Base-by-base conservation (phyloP, 345 rosid genomes). In the Alliaria petiolata region DNA sequence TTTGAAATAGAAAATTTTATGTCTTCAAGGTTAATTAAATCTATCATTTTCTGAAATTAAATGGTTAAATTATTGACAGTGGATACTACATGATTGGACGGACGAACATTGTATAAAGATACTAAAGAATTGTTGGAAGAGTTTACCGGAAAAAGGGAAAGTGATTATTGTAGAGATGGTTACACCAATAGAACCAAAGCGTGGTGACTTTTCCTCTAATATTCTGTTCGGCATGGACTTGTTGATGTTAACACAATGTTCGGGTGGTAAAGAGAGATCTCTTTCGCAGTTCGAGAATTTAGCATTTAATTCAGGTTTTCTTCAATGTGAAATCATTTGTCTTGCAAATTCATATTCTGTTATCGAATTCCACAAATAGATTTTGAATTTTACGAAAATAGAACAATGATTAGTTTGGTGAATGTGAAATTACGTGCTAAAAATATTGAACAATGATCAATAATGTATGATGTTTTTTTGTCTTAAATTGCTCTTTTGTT, bases 201-300 rank as follows among this genome's bases (percentile, higher is more conserved):
- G 54, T 50, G 17, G 50, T 16, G 65, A 58, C 8, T 68, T 74
- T 3, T 62, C 70, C 8, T 68, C 81, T 0, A 70, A 75, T 11
- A 60, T 60, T 31, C 82, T 63, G 5, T 76, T 38, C 15, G 68
- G 14, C 38, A 74, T 68, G 62, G 85, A 80, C 49, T 7, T 84
- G 28, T 10, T 78, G 8, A 80, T 86, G 88, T 28, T 83, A 19
- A 78, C 82, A 42, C 73, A 55, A 12, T 73, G 10, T 9, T 70
- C 78, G 0, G 81, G 82, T 15, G 89, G 85, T 0, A 79, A 79
- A 65, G 89, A 83, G 67, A 79, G 89, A 72, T 77, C 79, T 1
- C 60, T 43, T 22, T 47, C 44, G 15, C 85, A 85, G 31, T 83
- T 50, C 3, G 55, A 78, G 38, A 60, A 61, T 9, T 77, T 87